Evolutionary conservation across 306 rosid genomes (phyloP), one percentile per base, ranked within the genome.

Genomic region (Cicer judaicum): DNA sequence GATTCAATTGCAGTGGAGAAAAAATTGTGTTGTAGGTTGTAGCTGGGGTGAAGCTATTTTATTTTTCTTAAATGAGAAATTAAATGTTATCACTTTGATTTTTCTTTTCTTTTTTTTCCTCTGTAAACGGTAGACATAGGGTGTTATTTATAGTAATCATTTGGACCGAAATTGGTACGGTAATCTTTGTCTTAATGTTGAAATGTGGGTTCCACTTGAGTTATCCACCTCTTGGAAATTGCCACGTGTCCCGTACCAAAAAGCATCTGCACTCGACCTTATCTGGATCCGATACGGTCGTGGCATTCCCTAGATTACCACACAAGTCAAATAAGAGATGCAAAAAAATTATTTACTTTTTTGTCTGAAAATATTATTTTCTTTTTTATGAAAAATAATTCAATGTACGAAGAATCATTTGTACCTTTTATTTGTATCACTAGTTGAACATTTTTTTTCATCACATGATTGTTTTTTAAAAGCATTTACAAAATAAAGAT

Each of bases 231-330:
- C n/a, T 89, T 0, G 49, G 0, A 34, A 5, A 0, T 0, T 16
- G 77, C 86, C 98, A 83, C 87, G 92, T 85, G 56, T 44, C 12
- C 5, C 3, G 0, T 1, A 21, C 52, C 4, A 71, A 54, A 78
- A 76, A 55, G 70, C 78, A 79, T 78, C 67, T 52, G 75, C 70
- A 60, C 83, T 86, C 89, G 92, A 88, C 85, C 97, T 94, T 94
- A 94, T 94, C 97, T 85, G 78, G 36, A 78, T 77, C 63, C 8
- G 47, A 84, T 83, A 77, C 82, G 74, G 81, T 53, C 77, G 66
- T 63, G 5, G 9, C 71, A 62, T 43, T 19, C 36, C 36, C 70
- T 64, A 65, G 70, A 65, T 46, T 18, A 24, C 41, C 34, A 13
- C 4, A 6, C 8, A 7, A 67, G 42, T 67, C 72, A 65, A 65